Conservation (phyloP, 164 flowering plant genomes). For the Piper betle region DNA sequence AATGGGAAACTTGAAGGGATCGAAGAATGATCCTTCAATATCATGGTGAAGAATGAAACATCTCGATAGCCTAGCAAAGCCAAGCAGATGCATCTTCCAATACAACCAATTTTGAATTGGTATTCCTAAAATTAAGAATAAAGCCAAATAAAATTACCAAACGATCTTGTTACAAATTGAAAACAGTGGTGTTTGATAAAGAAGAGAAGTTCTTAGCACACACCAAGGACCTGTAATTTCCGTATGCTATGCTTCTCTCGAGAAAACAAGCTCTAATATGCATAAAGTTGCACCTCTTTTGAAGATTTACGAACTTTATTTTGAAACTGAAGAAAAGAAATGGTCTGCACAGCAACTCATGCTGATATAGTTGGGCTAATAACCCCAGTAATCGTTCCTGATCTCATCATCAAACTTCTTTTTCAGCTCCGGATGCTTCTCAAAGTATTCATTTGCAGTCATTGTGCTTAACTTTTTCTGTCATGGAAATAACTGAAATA, state of each 20-base stretch:
- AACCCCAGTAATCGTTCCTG: constrained; percentile 92
- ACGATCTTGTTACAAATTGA: too few species aligned
- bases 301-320: neutral
- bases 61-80: too few species aligned
- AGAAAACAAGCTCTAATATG: neutral
- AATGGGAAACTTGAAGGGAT: too few species aligned
- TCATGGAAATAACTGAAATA: constrained; percentile 1
- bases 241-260: neutral
- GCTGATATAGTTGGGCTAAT: constrained; percentile 19
- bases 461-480: constrained; percentile 85
- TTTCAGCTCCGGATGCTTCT: constrained; percentile 84
- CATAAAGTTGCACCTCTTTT: neutral
- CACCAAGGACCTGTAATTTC: neutral
- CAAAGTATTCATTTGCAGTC: constrained; percentile 94
- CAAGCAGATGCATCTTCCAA: too few species aligned
- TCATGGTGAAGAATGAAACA: too few species aligned
- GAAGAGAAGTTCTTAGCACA: neutral
- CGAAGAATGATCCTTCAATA: too few species aligned
- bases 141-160: too few species aligned
- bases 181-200: too few species aligned
- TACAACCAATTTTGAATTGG: too few species aligned
- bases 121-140: too few species aligned
- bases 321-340: neutral
- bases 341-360: neutral
- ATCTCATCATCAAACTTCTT: constrained; percentile 94